A percentile compares a stretch with the other conserved stretches of the same genome.
These are phyloP conservation scores for Podospora comata DNA, from an alignment of 495 filamentous ascomycete species.

Conservation along the genomic window DNA sequence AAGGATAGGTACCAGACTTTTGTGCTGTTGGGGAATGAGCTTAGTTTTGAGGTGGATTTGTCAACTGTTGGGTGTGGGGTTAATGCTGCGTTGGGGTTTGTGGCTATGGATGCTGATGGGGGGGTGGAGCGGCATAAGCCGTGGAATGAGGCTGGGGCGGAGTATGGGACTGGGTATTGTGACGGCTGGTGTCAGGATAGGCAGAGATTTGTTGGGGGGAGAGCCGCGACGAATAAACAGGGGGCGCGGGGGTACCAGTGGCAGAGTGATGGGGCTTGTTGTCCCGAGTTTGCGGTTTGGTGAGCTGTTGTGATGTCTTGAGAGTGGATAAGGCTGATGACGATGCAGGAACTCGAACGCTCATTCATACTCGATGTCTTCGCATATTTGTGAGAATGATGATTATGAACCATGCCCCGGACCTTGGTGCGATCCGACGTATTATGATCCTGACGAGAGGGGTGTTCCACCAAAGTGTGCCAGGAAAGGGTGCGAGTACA, in stretches of 20 bases:
- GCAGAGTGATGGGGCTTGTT: slow-evolving; percentile 53
- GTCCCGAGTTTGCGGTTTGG: slow-evolving; percentile 64
- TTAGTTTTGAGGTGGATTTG: slow-evolving; percentile 56
- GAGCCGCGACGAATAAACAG: slow-evolving; percentile 44
- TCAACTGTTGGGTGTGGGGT: slow-evolving; percentile 47
- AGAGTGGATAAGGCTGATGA: neutral
- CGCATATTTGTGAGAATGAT: slow-evolving; percentile 11
- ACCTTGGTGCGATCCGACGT: slow-evolving; percentile 33
- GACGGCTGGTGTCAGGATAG: slow-evolving; percentile 50
- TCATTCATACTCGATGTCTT: slow-evolving; percentile 20
- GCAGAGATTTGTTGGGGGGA: slow-evolving; percentile 43
- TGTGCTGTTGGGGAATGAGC: slow-evolving; percentile 50
- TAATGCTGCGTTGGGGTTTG: slow-evolving; percentile 54
- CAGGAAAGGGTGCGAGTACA: slow-evolving; percentile 67
- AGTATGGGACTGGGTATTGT: slow-evolving; percentile 58
- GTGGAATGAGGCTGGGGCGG: slow-evolving; percentile 52
- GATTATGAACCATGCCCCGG: slow-evolving; percentile 39
- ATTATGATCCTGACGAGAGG: slow-evolving; percentile 37
- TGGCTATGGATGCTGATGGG: slow-evolving; percentile 53
- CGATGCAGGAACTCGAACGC: slow-evolving; percentile 28
- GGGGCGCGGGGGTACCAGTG: neutral
- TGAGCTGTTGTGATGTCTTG: slow-evolving; percentile 42
- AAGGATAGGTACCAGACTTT: slow-evolving; percentile 51
- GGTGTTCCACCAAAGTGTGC: slow-evolving; percentile 52
- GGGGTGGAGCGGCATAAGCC: slow-evolving; percentile 41